Base-by-base conservation (phyloP, 345 rosid species). In the Sonneratia alba region DNA sequence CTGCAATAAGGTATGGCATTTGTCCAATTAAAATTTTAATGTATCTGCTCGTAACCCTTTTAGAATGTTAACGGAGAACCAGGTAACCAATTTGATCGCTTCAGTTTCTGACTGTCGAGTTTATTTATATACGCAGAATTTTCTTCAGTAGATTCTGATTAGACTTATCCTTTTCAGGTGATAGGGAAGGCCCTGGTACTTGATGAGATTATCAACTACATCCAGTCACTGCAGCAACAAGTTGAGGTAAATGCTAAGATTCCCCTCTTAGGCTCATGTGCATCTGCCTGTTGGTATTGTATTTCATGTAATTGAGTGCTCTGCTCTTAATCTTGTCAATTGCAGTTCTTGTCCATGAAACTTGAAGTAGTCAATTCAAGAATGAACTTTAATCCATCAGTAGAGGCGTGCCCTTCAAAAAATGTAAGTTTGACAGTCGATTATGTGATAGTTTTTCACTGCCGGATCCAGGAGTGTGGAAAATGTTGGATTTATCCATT, bases 101-200 rank as follows among this genome's bases (percentile, higher is more conserved):
- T 53, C 59, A 18, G 59, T 18, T 21, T 21, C 22, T 4, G 18
- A 5, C 1, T 42, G 34, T 38, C 34, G 43, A 68, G 36, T 67
- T 15, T 51, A 1, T 67, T 0, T 32, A 68, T 21, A 11, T 21
- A 19, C 42, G 32, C 34, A 40, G 3, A 18, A 37, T 15, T 40
- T 67, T 6, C 1, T 40, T 27, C 43, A 27, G 36, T 56, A 59
- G n/a, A 40, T 66, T 36, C 21, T 6, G 56, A 21, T n/a, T 27
- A 37, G n/a, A 19, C 45, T 42, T 12, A 45, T 63, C 67, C 62
- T 16, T 53, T 34, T 68, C 88, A 95, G 99, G 88, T 95, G 48
- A 92, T 92, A 24, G 99, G 99, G 69, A 95, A 95, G 84, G 99
- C 99, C 6, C 89, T 88, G 68, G 99, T 95, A 53, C 94, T 95